Base-by-base conservation (phyloP, 2,329 filamentous ascomycete species). In the Beauveria sp. region DNA sequence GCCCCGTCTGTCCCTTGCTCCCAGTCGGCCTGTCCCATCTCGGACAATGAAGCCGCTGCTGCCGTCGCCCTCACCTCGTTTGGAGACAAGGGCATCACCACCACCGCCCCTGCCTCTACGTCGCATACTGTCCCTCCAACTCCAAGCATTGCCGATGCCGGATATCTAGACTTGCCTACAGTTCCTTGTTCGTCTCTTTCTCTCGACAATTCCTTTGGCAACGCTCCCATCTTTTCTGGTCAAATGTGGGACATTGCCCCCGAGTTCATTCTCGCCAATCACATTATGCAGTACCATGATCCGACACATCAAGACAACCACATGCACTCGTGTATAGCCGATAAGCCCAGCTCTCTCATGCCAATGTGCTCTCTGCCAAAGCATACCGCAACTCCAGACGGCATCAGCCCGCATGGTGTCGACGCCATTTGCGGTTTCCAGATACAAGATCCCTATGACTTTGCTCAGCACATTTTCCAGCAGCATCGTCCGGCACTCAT, bases 1-100 rank as follows among this genome's bases (percentile, higher is more conserved):
- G 71, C 69, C 5, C 72, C 74, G 26, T 67, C 68, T 16, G 66
- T 68, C 22, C 68, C 69, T n/a, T 77, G 76, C 63, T 73, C 67
- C 26, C 67, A 71, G 40, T 65, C 69, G 16, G 44, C 58, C 2
- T 66, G 64, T 55, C 59, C 62, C 24, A 56, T 64, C 34, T 59
- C 62, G 7, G 67, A 69, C 52, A 68, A 67, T 46, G 66, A 62
- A 6, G 64, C 60, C 3, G 66, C 66, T 12, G 71, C 71, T 3
- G 71, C 71, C 3, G 69, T 63, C 3, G 67, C 71, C 3, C 67
- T 73, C 41, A 66, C 71, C 7, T 71, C 71, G 10, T 71, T 73
- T 54, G 69, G 69, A 24, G 68, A 66, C 24, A 66, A 61, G 46
- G 62, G 63, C 26, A 55, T 63, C 20, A 47, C 61, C 24, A 30